Percentiles rank a stretch among this genome's conserved stretches.
These are phyloP conservation scores for Ramichloridium luteum DNA, from an alignment of 2,329 filamentous ascomycete genomes.

Conservation along the genomic window DNA sequence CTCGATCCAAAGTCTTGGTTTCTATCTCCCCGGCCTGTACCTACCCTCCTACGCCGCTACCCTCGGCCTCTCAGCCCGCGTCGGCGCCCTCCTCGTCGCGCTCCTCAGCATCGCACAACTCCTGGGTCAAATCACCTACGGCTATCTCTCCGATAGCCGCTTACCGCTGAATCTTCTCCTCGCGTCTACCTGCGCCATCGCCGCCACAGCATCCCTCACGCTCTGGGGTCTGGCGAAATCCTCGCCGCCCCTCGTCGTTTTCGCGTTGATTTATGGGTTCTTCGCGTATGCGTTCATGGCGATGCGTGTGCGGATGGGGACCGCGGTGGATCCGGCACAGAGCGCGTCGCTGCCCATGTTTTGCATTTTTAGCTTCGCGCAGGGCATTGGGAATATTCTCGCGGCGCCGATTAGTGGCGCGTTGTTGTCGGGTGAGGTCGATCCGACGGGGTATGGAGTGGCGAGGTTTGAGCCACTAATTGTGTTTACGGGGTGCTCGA, in stretches of 20 bases:
- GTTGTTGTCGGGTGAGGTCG: slow-evolving; percentile 7
- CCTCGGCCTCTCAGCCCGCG: slow-evolving; percentile 16
- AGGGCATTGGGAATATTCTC: slow-evolving; percentile 19
- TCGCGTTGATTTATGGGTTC: slow-evolving; percentile 33
- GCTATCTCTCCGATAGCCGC: slow-evolving; percentile 28
- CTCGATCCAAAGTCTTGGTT: slow-evolving; percentile 27
- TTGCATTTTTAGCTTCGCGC: slow-evolving; percentile 16
- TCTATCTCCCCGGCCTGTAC: slow-evolving; percentile 30
- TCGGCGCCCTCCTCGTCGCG: slow-evolving; percentile 25
- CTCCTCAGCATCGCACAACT: slow-evolving; percentile 27
- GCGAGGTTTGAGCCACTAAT: slow-evolving; percentile 11
- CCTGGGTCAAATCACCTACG: slow-evolving; percentile 26
- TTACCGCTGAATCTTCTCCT: slow-evolving; percentile 17
- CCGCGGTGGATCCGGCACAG: slow-evolving; percentile 12
- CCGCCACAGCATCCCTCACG: slow-evolving; percentile 31
- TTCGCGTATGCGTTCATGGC: slow-evolving; percentile 33
- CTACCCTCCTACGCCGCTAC: slow-evolving; percentile 25
- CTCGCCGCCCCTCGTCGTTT: slow-evolving; percentile 27
- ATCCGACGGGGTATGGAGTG: slow-evolving; percentile 7
- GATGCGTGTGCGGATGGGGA: slow-evolving; percentile 18
- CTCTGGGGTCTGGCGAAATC: slow-evolving; percentile 36
- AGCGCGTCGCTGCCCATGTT: slow-evolving; percentile 14
- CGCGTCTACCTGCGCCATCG: slow-evolving; percentile 30
- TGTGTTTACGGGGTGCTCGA: slow-evolving; percentile 15
- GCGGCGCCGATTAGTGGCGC: slow-evolving; percentile 17